Evolutionary conservation across 2,329 filamentous ascomycete species (phyloP).

Genomic region (Graphilbum ipis-grandicollis): DNA sequence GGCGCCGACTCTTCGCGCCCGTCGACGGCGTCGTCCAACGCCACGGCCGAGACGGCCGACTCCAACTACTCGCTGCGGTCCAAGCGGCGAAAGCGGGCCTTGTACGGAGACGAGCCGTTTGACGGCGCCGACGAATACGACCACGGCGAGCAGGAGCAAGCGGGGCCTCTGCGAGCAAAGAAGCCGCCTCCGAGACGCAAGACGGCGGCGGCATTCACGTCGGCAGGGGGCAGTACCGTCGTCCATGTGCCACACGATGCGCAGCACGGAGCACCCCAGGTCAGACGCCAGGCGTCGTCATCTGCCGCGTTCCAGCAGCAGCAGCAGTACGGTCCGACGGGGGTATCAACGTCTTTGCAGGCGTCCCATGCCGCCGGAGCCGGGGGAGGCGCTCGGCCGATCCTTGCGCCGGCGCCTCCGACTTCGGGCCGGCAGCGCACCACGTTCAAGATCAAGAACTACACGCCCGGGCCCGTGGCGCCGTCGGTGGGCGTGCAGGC

Average conservation of each 20-base stretch:
- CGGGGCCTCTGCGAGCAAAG: background rate
- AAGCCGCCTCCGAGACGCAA: background rate
- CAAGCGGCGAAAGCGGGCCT: constrained; percentile 35
- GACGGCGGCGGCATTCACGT: background rate
- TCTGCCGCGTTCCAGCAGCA: no score
- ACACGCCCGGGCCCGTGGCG: constrained; percentile 9
- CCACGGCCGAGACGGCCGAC: constrained; percentile 25
- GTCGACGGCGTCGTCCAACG: constrained; percentile 31
- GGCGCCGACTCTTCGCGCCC: no score
- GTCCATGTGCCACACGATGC: no score
- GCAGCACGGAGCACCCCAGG: no score
- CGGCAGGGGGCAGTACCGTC: no score
- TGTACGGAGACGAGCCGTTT: no score
- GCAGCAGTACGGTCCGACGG: no score
- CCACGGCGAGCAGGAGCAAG: no score
- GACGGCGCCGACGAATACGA: constrained; percentile 6
- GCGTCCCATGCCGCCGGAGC: no score
- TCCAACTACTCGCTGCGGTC: constrained; percentile 36
- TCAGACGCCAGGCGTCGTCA: no score
- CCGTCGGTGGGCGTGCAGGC: constrained; percentile 6
- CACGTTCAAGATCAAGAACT: constrained; percentile 19
- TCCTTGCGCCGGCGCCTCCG: constrained; percentile 4
- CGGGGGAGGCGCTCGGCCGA: background rate
- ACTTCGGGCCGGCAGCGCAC: constrained; percentile 9
- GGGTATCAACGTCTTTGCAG: no score